phyloP scores from a whole-genome alignment of 306 rosid species.

The Urtica urens region DNA sequence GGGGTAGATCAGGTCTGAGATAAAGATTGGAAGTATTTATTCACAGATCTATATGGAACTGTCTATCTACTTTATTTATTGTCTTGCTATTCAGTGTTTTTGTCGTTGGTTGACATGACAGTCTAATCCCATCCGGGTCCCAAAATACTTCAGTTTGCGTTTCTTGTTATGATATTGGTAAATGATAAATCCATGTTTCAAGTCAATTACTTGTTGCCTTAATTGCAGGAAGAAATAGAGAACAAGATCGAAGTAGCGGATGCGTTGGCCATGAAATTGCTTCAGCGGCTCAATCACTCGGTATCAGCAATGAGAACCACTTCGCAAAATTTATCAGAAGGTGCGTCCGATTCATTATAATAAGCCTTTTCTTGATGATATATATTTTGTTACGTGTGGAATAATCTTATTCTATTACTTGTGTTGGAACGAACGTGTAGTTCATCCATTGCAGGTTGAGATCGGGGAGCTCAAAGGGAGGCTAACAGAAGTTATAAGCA shows the following conservation, averaged over 20 bases:
- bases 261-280: conserved; percentile 77
- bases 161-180: neutral
- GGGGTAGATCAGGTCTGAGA: neutral
- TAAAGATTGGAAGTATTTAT: neutral
- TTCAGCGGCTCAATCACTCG: conserved; percentile 69
- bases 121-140: neutral
- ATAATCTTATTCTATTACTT: too few relatives aligned
- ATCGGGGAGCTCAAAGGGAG: conserved; percentile 93
- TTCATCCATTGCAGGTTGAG: conserved; percentile 75
- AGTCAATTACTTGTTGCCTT: neutral
- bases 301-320: conserved; percentile 66
- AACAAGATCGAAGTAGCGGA: conserved; percentile 73
- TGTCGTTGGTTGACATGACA: neutral
- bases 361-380: too few relatives aligned
- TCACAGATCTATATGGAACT: too few relatives aligned
- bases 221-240: conserved; percentile 74
- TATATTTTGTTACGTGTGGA: too few relatives aligned
- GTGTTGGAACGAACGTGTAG: too few relatives aligned
- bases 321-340: conserved; percentile 83
- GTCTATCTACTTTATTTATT: neutral
- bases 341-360: conserved; percentile 32
- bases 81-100: neutral
- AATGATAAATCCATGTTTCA: neutral
- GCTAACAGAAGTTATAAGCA: conserved; percentile 78
- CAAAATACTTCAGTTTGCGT: neutral